A percentile compares a stretch with the other conserved stretches of the same genome.
These are phyloP conservation scores for Globisporangium cystogenes DNA, from an alignment of 352 stramenopile genomes.

Conservation along the genomic window DNA sequence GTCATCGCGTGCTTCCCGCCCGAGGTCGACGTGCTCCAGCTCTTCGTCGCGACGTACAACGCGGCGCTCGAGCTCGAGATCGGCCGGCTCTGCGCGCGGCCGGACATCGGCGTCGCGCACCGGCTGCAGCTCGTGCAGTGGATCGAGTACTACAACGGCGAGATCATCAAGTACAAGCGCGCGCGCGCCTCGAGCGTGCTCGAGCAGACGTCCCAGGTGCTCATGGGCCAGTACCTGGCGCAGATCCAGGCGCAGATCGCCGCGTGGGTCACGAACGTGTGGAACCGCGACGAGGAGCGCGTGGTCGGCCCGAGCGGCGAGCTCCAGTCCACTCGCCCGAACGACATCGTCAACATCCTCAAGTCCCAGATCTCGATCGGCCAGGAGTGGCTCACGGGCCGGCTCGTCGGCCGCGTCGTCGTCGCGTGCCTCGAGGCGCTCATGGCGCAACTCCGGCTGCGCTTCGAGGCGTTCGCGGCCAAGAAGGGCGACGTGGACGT, in stretches of 20 bases:
- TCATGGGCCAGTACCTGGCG: conserved; percentile 71
- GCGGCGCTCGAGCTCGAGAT: conserved; percentile 65
- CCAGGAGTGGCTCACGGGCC: conserved; percentile 73
- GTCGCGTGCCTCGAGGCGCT: conserved; percentile 63
- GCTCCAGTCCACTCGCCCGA: conserved; percentile 70
- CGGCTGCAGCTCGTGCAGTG: conserved; percentile 80
- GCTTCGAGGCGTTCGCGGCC: conserved; percentile 49
- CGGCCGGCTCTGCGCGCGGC: conserved; percentile 42
- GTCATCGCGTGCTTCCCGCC: conserved; percentile 64
- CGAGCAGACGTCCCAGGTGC: conserved; percentile 56
- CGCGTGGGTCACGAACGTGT: conserved; percentile 84
- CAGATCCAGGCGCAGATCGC: conserved; percentile 77
- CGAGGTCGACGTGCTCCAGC: conserved; percentile 74
- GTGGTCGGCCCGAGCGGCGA: conserved; percentile 53
- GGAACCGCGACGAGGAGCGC: conserved; percentile 71
- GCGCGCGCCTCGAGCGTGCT: conserved; percentile 61
- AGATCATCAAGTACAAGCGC: conserved; percentile 84
- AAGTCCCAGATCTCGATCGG: conserved; percentile 84
- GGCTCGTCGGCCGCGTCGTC: conserved; percentile 58
- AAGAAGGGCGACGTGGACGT: conserved; percentile 46
- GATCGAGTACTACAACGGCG: conserved; percentile 86
- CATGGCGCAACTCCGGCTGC: conserved; percentile 69
- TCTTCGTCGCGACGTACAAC: conserved; percentile 80
- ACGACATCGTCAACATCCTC: conserved; percentile 86
- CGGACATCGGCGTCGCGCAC: conserved; percentile 64